A percentile compares a stretch with the other conserved stretches of the same genome.
Conservation (phyloP, 2,329 filamentous ascomycete species). For the Sporothrix phasma region DNA sequence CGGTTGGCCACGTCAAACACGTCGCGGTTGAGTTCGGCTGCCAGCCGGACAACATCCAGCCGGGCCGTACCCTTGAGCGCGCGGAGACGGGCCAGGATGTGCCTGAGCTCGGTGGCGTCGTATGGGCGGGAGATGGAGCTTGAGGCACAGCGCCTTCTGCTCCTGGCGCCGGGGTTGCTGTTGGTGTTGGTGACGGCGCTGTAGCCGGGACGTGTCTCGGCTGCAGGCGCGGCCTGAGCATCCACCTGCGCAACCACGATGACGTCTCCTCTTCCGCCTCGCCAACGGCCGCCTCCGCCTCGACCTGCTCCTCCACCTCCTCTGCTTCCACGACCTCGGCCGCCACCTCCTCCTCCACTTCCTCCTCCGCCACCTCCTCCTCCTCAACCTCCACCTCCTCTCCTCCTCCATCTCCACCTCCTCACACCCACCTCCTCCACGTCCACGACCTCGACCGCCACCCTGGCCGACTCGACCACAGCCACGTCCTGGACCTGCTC, state of each 20-base stretch:
- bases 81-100: slow-evolving; percentile 9
- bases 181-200: not conserved
- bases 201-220: too few relatives aligned
- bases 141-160: not conserved
- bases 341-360: not conserved
- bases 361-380: too few relatives aligned
- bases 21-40: slow-evolving; percentile 10
- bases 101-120: not conserved
- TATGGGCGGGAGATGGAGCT: not conserved
- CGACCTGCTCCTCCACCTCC: not conserved
- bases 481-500: not conserved
- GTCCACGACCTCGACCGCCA: not conserved
- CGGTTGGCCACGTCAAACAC: slow-evolving; percentile 11
- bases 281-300: too few relatives aligned
- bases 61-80: not conserved
- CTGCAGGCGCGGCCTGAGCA: not conserved
- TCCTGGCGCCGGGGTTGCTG: not conserved
- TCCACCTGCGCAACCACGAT: not conserved
- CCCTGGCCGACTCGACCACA: not conserved
- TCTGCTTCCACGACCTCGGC: not conserved
- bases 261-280: too few relatives aligned
- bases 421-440: not conserved
- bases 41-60: slow-evolving; percentile 12
- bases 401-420: too few relatives aligned
- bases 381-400: not conserved